These are phyloP conservation scores for Stephania cephalantha DNA, from an alignment of 164 flowering plant species.

Conservation along the genomic window DNA sequence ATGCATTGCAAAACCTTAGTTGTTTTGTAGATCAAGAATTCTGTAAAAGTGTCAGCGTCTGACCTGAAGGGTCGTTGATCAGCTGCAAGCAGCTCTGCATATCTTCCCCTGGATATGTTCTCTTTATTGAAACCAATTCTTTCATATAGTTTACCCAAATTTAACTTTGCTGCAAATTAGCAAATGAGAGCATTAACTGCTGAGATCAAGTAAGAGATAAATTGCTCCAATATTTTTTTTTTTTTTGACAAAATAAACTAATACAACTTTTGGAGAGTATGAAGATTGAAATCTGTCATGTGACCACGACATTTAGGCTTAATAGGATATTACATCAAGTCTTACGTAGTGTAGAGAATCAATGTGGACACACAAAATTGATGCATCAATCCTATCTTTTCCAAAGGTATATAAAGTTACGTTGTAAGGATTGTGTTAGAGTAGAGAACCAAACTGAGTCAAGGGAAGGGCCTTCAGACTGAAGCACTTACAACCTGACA, in stretches of 20 bases:
- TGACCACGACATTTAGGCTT: neutral
- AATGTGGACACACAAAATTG: neutral
- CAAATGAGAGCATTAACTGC: constrained; percentile 4
- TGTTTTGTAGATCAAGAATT: neutral
- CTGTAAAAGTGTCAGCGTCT: neutral
- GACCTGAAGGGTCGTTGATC: constrained; percentile 89
- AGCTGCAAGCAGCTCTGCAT: constrained; percentile 75
- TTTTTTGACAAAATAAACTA: neutral
- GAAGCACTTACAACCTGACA: neutral
- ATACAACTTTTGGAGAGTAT: neutral
- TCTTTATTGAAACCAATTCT: constrained; percentile 92
- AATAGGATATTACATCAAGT: neutral
- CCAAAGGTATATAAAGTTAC: neutral
- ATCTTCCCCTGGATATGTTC: constrained; percentile 84
- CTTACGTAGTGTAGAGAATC: neutral
- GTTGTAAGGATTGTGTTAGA: neutral
- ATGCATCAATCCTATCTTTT: neutral
- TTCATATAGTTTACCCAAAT: constrained; percentile 67
- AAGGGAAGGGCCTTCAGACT: neutral
- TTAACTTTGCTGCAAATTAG: constrained; percentile 57
- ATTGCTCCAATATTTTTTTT: no score
- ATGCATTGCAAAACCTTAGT: neutral
- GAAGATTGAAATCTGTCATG: neutral
- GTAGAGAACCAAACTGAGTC: neutral
- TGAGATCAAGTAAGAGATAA: neutral